Conservation (phyloP, 2,329 filamentous ascomycete species). For the Bisporella sp. region DNA sequence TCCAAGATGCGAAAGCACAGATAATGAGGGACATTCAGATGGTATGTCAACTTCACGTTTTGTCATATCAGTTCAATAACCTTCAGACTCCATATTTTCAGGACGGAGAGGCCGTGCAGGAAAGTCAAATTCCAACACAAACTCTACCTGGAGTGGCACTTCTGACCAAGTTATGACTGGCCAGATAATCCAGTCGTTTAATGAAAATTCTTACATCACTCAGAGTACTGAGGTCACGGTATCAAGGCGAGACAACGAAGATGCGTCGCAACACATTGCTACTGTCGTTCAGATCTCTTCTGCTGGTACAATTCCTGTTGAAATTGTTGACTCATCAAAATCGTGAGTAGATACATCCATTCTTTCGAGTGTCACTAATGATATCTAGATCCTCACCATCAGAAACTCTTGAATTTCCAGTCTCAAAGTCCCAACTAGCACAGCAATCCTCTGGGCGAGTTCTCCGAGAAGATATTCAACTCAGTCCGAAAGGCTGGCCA, state of each 20-base stretch:
- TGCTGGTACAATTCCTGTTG: conserved; percentile 12
- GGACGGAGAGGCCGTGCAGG: conserved; percentile 34
- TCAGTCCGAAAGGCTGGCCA: conserved; percentile 1
- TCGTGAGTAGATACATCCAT: conserved; percentile 9
- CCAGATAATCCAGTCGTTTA: conserved; percentile 31
- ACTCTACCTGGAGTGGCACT: conserved; percentile 24
- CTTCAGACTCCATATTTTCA: conserved; percentile 11
- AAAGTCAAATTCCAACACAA: conserved; percentile 28
- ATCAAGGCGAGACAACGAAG: conserved; percentile 28
- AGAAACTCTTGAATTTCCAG: conserved; percentile 17
- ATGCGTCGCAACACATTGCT: conserved; percentile 25
- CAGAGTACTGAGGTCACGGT: conserved; percentile 33
- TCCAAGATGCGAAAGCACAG: neutral
- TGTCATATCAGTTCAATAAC: conserved; percentile 8
- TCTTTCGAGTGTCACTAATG: no score
- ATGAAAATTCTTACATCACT: conserved; percentile 36
- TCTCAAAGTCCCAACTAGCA: conserved; percentile 8
- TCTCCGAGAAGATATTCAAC: neutral
- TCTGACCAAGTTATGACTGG: conserved; percentile 12
- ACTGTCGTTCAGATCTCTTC: conserved; percentile 33
- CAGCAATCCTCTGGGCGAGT: neutral
- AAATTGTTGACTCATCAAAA: conserved; percentile 9
- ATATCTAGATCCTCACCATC: conserved; percentile 6
- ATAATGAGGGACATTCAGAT: neutral
- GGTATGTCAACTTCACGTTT: neutral